These are phyloP conservation scores for Sugiyamaella sp. DNA, from an alignment of 1,139 yeast species.

Conservation along the genomic window DNA sequence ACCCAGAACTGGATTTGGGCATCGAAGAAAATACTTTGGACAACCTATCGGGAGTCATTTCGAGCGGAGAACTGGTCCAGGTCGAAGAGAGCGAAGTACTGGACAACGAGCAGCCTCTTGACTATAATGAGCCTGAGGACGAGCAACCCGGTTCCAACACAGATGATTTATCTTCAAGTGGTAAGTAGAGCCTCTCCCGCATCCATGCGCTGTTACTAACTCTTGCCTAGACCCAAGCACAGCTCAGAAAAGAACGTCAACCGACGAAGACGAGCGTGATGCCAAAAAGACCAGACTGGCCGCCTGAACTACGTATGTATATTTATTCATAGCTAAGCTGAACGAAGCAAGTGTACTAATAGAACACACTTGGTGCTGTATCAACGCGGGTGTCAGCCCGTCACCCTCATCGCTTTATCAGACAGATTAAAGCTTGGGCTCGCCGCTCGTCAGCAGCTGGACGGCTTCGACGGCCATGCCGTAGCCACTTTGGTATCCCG, in stretches of 20 bases:
- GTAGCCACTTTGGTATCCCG: constrained; percentile 73
- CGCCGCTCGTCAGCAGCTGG: constrained; percentile 29
- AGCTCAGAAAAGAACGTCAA: background rate
- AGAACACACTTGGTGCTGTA: background rate
- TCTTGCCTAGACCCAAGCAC: background rate
- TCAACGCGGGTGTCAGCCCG: no score
- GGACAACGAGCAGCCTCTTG: background rate
- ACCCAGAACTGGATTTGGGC: background rate
- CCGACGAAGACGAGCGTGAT: background rate
- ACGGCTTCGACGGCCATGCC: constrained; percentile 63
- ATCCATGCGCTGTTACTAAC: background rate
- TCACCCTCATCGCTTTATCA: no score
- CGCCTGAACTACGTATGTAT: background rate
- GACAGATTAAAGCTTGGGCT: constrained; percentile 10
- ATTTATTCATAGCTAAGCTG: background rate
- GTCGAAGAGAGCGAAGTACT: background rate
- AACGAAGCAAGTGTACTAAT: background rate
- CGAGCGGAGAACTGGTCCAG: background rate
- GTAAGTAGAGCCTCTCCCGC: background rate
- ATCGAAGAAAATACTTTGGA: background rate
- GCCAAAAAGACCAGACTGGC: background rate
- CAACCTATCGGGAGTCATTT: background rate
- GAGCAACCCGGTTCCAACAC: no score
- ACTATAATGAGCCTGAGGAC: no score
- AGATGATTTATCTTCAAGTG: no score